phyloP scores from a whole-genome alignment of 2,329 filamentous ascomycete genomes.

The Zasmidium cellare region DNA sequence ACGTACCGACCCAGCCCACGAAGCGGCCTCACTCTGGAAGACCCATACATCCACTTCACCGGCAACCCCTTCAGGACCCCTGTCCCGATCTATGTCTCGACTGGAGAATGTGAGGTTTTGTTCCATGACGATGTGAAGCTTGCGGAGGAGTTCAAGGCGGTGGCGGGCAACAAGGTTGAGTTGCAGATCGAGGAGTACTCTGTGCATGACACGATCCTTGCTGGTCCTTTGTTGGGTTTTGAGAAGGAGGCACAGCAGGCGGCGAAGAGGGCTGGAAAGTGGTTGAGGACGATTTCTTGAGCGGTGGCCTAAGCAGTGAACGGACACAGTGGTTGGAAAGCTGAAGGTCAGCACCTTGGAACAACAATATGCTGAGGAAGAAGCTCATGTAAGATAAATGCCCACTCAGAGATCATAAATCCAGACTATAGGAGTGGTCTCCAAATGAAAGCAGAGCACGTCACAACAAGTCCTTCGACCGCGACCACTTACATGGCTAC shows the following conservation, averaged over 20 bases:
- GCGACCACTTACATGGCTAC: not conserved
- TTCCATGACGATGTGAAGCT: conserved; percentile 42
- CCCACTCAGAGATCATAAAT: too few species aligned
- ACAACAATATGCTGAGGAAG: too few species aligned
- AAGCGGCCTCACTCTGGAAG: conserved; percentile 22
- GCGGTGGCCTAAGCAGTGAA: too few species aligned
- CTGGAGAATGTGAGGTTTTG: conserved; percentile 45
- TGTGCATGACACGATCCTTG: conserved; percentile 49
- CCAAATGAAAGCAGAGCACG: too few species aligned
- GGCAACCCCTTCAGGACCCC: conserved; percentile 40
- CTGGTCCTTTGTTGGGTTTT: conserved; percentile 46
- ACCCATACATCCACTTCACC: conserved; percentile 43
- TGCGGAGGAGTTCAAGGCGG: conserved; percentile 37
- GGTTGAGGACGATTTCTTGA: conserved; percentile 9
- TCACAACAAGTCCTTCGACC: too few species aligned
- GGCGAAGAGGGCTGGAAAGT: conserved; percentile 42
- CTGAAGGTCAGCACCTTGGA: too few species aligned
- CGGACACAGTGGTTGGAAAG: too few species aligned
- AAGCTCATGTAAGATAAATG: too few species aligned
- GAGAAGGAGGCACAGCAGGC: conserved; percentile 37
- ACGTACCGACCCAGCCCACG: conserved; percentile 33
- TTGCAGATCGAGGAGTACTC: conserved; percentile 43
- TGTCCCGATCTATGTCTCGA: conserved; percentile 44
- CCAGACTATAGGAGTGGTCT: too few species aligned
- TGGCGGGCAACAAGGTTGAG: conserved; percentile 43